A percentile compares a stretch with the other conserved stretches of the same genome.
Evolutionary conservation across 2,329 filamentous ascomycete species (phyloP).

Genomic region (Colletotrichum sp.): DNA sequence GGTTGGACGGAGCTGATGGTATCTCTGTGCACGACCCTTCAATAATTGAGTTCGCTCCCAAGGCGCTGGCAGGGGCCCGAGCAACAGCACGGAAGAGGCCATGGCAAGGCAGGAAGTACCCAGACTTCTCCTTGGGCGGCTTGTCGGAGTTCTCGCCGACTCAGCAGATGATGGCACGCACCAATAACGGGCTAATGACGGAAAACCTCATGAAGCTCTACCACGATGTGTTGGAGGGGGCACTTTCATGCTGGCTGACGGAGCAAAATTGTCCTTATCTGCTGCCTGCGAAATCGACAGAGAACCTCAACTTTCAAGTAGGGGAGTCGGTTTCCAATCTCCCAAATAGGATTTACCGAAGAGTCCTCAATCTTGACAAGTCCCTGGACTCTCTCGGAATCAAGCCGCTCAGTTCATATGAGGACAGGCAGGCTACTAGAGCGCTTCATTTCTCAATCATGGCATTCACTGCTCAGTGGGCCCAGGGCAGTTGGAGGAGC

Average conservation of each 20-base stretch:
- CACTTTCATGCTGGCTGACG: slow-evolving; percentile 57
- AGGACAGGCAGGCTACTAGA: slow-evolving; percentile 47
- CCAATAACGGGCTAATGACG: slow-evolving; percentile 41
- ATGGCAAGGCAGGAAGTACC: neutral
- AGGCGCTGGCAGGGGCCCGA: too few relatives aligned
- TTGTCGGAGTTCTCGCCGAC: slow-evolving; percentile 20
- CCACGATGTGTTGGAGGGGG: slow-evolving; percentile 58
- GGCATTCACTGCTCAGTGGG: slow-evolving; percentile 58
- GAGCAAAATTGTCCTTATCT: slow-evolving; percentile 56
- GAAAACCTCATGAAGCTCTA: slow-evolving; percentile 52
- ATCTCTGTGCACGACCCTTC: neutral
- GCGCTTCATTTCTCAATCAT: slow-evolving; percentile 54
- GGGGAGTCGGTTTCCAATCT: slow-evolving; percentile 44
- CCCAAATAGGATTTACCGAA: slow-evolving; percentile 46
- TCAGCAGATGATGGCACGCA: slow-evolving; percentile 26
- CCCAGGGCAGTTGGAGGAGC: slow-evolving; percentile 36
- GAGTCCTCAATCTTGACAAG: slow-evolving; percentile 51
- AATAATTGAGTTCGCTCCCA: neutral
- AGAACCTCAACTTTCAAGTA: neutral
- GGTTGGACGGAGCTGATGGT: neutral
- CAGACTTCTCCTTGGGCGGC: neutral
- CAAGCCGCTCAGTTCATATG: slow-evolving; percentile 39
- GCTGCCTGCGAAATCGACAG: neutral
- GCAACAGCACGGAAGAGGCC: neutral
- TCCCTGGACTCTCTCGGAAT: slow-evolving; percentile 42